phyloP scores from a whole-genome alignment of 1,139 yeast species.

The Sporopachydermia cereana region DNA sequence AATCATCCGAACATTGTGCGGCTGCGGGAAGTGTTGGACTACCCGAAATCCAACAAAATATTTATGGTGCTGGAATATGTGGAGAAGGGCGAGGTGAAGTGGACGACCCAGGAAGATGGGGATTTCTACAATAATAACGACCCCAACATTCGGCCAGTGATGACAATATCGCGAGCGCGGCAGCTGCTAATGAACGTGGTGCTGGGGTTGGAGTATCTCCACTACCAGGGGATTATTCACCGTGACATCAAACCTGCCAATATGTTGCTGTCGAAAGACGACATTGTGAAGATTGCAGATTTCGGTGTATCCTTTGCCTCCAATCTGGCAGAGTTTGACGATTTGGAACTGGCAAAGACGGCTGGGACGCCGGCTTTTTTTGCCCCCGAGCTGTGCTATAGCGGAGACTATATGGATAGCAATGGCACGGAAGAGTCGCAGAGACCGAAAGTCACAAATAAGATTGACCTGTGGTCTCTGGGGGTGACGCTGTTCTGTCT shows the following conservation, averaged over 20 bases:
- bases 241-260: constrained; percentile 98
- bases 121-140: constrained; percentile 23
- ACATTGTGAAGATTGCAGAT: constrained; percentile 83
- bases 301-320: constrained; percentile 93
- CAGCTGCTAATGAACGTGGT: constrained; percentile 75
- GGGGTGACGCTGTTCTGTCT: constrained; percentile 90
- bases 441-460: constrained; percentile 50
- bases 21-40: constrained; percentile 84
- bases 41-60: constrained; percentile 69
- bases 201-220: constrained; percentile 84
- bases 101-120: constrained; percentile 44
- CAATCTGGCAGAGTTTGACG: constrained; percentile 43
- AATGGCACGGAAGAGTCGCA: constrained; percentile 18
- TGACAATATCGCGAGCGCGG: constrained; percentile 56
- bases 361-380: constrained; percentile 88
- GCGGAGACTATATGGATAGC: constrained; percentile 23
- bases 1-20: constrained; percentile 84
- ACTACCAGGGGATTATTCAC: constrained; percentile 88
- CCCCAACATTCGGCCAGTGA: constrained; percentile 40
- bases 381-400: constrained; percentile 64
- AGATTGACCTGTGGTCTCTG: constrained; percentile 92
- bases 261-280: constrained; percentile 58
- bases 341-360: constrained; percentile 75
- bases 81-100: constrained; percentile 84
- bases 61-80: constrained; percentile 85